Percentiles rank a stretch among this genome's conserved stretches.
These are phyloP conservation scores for Malus hybrid DNA, from an alignment of 331 rosid species.

Conservation along the genomic window DNA sequence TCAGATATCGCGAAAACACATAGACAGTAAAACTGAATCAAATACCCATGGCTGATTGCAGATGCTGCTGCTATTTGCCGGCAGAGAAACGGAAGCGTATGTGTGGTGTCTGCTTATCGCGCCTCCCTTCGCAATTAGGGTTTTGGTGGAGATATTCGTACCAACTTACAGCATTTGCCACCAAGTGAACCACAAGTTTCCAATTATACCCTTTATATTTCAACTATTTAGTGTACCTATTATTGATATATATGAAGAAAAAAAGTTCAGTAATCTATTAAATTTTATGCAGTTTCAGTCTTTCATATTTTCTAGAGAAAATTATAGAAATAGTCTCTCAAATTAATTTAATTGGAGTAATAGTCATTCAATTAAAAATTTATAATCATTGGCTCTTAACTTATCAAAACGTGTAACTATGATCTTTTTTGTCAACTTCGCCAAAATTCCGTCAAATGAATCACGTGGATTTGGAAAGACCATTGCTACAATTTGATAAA, in stretches of 20 bases:
- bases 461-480: no score
- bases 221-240: no score
- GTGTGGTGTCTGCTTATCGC: not conserved
- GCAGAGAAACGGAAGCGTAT: not conserved
- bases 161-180: not conserved
- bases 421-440: rapidly evolving
- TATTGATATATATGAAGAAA: no score
- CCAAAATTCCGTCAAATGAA: no score
- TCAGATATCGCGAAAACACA: not conserved
- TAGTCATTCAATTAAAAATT: no score
- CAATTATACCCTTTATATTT: not conserved
- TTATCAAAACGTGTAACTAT: no score
- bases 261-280: no score
- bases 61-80: not conserved
- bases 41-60: conserved; percentile 22
- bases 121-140: not conserved
- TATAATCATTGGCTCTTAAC: no score
- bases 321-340: rapidly evolving
- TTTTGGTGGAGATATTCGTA: not conserved
- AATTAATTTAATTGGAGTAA: no score
- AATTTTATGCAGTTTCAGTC: no score
- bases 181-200: not conserved
- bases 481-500: no score
- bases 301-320: no score
- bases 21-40: not conserved